Percentiles rank a stretch among this genome's conserved stretches.
Conservation (phyloP, 305 asterid species). For the Solanum hybrid region DNA sequence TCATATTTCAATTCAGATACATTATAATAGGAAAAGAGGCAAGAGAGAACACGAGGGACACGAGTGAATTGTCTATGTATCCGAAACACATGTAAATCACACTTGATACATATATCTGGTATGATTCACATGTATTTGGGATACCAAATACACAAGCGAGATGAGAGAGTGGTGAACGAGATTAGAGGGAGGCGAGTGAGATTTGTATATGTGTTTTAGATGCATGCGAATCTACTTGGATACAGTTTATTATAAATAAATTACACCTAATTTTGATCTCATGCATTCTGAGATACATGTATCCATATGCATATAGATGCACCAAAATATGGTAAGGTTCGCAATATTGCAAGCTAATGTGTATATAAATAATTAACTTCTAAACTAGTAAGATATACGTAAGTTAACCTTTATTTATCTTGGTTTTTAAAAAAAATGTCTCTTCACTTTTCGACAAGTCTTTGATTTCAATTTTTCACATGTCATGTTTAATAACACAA, state of each 20-base stretch:
- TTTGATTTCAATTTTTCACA: too few relatives aligned
- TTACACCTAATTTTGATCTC: not conserved
- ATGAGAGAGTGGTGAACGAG: not conserved
- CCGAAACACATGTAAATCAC: too few relatives aligned
- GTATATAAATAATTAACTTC: not conserved
- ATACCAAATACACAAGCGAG: not conserved
- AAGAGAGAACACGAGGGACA: accelerated
- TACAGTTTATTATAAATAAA: too few relatives aligned
- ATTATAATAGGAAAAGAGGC: not conserved
- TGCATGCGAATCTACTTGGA: not conserved
- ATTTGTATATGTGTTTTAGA: too few relatives aligned
- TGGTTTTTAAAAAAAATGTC: not conserved
- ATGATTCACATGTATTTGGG: not conserved
- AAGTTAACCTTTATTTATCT: not conserved
- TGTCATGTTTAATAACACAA: not conserved
- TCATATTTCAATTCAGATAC: not conserved
- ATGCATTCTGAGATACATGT: not conserved
- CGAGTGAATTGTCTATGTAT: too few relatives aligned
- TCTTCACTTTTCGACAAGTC: not conserved
- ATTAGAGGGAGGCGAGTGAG: not conserved
- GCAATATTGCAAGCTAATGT: accelerated
- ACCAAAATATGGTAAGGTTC: too few relatives aligned
- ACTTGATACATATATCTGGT: too few relatives aligned
- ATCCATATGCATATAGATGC: too few relatives aligned
- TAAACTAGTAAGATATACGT: not conserved